Base-by-base conservation (phyloP, 139 green algal species). In the Trebouxia sp. region DNA sequence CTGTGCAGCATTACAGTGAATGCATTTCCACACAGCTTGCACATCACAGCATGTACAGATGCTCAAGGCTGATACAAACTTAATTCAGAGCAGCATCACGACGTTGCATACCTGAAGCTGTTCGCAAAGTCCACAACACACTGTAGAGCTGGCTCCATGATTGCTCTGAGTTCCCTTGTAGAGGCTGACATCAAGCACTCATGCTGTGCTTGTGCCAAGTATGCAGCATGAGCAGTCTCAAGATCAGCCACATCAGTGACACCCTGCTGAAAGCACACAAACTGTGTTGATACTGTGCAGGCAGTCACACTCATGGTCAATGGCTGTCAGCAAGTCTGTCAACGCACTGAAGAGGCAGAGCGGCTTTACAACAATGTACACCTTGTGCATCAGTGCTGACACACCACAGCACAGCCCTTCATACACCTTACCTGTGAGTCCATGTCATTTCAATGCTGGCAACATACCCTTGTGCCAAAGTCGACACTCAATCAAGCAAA, bases 81-180 rank as follows among this genome's bases (percentile, higher is more conserved):
- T 17, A 58, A 22, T 22, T 2, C 4, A 22, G 22, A 22, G 26
- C 4, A 28, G 50, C 1, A 6, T 6, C 20, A 17, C 3, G 50
- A 58, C 50, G 20, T 58, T 17, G 15, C 41, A 53, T 53, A 53
- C 41, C 69, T 53, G 41, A 51, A n/a, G 39, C 26, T 55, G 69
- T 51, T 26, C 39, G n/a, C 37, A 28, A 77, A 77, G 69, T 77
- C 69, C 11, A 77, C 41, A 38, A 77, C 39, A 24, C 69, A 53
- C 12, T 77, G 69, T 26, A 77, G 42, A 38, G 42, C 69, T 51
- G 69, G 69, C 42, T 77, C 41, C 37, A 77, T 39, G 11, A 77
- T 53, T 39, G 41, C 69, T 28, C 69, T 39, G 26, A 77, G 12
- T 53, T 77, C 69, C 69, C 69, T 51, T 9, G 42, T 77, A 41